These are phyloP conservation scores for Colletotrichum gigasporum DNA, from an alignment of 2,329 filamentous ascomycete genomes.

Conservation along the genomic window DNA sequence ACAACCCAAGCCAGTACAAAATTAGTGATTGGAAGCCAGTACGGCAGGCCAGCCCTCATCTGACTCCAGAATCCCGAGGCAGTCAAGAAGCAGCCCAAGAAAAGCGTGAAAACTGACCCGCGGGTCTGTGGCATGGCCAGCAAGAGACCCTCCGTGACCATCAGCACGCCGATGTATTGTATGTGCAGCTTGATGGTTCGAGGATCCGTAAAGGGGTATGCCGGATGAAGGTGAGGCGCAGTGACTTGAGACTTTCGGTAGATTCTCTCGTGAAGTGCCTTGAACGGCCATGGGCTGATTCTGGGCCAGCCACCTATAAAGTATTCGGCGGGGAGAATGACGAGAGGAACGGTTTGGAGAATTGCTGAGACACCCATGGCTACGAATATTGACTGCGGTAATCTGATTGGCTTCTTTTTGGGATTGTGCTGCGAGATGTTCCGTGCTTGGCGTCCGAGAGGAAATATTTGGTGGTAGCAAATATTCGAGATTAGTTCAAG, in stretches of 20 bases:
- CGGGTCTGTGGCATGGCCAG: neutral
- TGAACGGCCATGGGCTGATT: slow-evolving; percentile 10
- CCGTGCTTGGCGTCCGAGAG: too few species aligned
- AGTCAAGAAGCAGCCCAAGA: slow-evolving; percentile 10
- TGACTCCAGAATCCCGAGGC: slow-evolving; percentile 10
- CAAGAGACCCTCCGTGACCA: neutral
- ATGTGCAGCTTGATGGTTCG: slow-evolving; percentile 2
- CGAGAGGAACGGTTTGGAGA: neutral
- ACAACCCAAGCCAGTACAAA: neutral
- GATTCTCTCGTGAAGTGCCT: slow-evolving; percentile 13
- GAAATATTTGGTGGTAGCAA: too few species aligned
- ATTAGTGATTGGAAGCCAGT: slow-evolving; percentile 10
- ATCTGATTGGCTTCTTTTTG: too few species aligned
- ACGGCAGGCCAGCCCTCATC: neutral
- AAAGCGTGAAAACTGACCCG: neutral
- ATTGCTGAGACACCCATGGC: neutral
- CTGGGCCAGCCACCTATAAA: slow-evolving; percentile 19
- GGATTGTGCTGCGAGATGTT: too few species aligned
- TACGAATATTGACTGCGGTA: too few species aligned
- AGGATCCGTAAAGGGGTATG: slow-evolving; percentile 10
- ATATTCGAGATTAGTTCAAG: too few species aligned
- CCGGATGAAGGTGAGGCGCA: slow-evolving; percentile 1
- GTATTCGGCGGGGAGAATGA: slow-evolving; percentile 6
- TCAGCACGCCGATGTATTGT: neutral
- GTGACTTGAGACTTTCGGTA: slow-evolving; percentile 21